A percentile compares a stretch with the other conserved stretches of the same genome.
phyloP scores from a whole-genome alignment of 1,284 basidiomycete species.

The Irpex sp. region DNA sequence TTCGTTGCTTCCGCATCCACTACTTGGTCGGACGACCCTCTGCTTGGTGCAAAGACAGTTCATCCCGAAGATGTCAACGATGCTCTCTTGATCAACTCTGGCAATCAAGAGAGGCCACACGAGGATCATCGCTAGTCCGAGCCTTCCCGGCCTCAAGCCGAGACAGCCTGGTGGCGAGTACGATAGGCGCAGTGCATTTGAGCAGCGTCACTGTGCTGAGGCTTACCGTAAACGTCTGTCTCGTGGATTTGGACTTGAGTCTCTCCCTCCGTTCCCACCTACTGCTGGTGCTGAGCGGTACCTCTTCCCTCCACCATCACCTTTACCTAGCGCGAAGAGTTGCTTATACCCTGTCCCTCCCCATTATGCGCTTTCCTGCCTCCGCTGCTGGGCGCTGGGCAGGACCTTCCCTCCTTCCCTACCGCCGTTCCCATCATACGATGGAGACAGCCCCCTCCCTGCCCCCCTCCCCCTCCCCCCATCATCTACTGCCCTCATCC shows the following conservation, averaged over 20 bases:
- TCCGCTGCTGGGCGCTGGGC: neutral
- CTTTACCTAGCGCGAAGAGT: neutral
- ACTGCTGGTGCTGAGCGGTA: too few relatives aligned
- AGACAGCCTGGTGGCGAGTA: conserved; percentile 2
- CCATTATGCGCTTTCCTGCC: neutral
- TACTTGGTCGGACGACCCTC: neutral
- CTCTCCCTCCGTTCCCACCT: too few relatives aligned
- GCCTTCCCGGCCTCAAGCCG: conserved; percentile 2
- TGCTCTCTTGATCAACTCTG: neutral
- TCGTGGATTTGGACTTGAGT: too few relatives aligned
- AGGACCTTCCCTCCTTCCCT: neutral
- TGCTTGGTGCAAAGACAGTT: neutral
- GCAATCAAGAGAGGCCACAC: neutral
- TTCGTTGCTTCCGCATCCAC: neutral
- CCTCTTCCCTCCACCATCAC: too few relatives aligned
- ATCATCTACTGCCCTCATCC: too few relatives aligned
- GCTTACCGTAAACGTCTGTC: neutral
- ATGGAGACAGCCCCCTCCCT: neutral
- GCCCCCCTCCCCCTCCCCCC: neutral
- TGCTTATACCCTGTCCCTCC: neutral
- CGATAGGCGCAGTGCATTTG: neutral
- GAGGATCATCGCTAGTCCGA: neutral
- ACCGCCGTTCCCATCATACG: neutral
- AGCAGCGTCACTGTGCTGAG: neutral
- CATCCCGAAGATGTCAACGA: neutral